phyloP scores from a whole-genome alignment of 2,329 filamentous ascomycete species.

The Fusarium sp. region DNA sequence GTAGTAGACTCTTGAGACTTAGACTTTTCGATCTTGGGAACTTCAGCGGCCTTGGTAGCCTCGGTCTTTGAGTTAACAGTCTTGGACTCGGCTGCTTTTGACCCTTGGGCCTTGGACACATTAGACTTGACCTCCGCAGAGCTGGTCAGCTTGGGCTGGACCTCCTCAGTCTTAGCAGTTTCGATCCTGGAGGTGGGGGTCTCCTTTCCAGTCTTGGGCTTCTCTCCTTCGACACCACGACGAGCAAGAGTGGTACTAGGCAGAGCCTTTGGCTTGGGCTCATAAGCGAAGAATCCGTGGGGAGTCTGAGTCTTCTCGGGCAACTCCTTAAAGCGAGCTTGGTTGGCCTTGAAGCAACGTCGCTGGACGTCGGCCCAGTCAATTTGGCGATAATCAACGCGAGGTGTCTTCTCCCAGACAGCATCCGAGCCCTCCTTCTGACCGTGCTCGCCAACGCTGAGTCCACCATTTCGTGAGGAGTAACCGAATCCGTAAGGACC shows the following conservation, averaged over 20 bases:
- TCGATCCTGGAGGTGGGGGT: conserved; percentile 28
- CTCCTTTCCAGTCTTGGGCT: conserved; percentile 21
- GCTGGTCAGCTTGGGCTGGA: not conserved
- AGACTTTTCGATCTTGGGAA: conserved; percentile 6
- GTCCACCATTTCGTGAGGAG: conserved; percentile 79
- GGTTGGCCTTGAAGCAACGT: conserved; percentile 78
- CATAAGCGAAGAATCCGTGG: conserved; percentile 65
- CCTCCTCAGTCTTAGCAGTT: conserved; percentile 12
- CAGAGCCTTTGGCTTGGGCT: conserved; percentile 40
- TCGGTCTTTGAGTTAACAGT: not conserved
- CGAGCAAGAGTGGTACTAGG: conserved; percentile 18
- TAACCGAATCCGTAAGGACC: conserved; percentile 94
- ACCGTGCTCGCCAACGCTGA: conserved; percentile 86
- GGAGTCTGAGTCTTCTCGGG: conserved; percentile 55
- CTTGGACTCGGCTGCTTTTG: conserved; percentile 9
- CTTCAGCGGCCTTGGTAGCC: conserved; percentile 6
- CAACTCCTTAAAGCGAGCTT: conserved; percentile 72
- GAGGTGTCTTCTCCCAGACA: conserved; percentile 78
- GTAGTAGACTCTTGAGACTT: conserved; percentile 2
- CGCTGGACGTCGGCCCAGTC: conserved; percentile 84
- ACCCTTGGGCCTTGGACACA: not conserved
- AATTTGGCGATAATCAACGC: conserved; percentile 81
- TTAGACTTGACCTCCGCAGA: conserved; percentile 5
- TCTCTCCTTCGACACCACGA: conserved; percentile 31
- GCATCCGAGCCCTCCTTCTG: conserved; percentile 83